Conservation (phyloP, 768 basidiomycete species). For the Hirschioporus abietinus region DNA sequence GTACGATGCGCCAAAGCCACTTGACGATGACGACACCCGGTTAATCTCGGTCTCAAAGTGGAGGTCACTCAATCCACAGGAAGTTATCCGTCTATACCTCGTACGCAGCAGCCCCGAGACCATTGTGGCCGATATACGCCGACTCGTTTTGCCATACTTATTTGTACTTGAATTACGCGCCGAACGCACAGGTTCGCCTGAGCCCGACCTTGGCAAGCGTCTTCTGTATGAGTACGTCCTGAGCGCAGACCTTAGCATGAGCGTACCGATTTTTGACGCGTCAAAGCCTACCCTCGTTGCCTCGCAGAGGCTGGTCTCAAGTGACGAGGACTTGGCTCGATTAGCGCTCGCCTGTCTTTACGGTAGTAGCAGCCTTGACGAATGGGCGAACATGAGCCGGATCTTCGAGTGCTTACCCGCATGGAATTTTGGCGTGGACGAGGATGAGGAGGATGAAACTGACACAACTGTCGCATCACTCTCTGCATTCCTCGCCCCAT, state of each 20-base stretch:
- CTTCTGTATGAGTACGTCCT: slow-evolving; percentile 71
- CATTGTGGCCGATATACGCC: slow-evolving; percentile 61
- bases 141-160: slow-evolving; percentile 86
- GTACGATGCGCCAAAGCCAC: slow-evolving; percentile 64
- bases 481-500: slow-evolving; percentile 72
- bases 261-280: slow-evolving; percentile 76
- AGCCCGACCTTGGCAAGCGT: slow-evolving; percentile 58
- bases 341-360: slow-evolving; percentile 88
- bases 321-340: slow-evolving; percentile 80
- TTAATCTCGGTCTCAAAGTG: slow-evolving; percentile 34
- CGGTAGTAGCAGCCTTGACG: slow-evolving; percentile 62
- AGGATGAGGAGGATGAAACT: slow-evolving; percentile 67
- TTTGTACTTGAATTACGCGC: slow-evolving; percentile 86
- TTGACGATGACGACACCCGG: slow-evolving; percentile 27
- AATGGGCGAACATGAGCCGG: slow-evolving; percentile 81
- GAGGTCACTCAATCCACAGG: slow-evolving; percentile 58
- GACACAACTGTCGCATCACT: slow-evolving; percentile 80
- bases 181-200: slow-evolving; percentile 72
- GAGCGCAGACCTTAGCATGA: slow-evolving; percentile 57
- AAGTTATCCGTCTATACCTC: slow-evolving; percentile 73
- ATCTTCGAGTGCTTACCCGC: slow-evolving; percentile 97
- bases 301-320: slow-evolving; percentile 66
- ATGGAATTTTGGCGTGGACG: slow-evolving; percentile 55
- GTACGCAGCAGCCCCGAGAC: slow-evolving; percentile 60
- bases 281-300: slow-evolving; percentile 84